phyloP scores from a whole-genome alignment of 192 early-diverging fungal species.

The Lunasporangiospora selenospora region DNA sequence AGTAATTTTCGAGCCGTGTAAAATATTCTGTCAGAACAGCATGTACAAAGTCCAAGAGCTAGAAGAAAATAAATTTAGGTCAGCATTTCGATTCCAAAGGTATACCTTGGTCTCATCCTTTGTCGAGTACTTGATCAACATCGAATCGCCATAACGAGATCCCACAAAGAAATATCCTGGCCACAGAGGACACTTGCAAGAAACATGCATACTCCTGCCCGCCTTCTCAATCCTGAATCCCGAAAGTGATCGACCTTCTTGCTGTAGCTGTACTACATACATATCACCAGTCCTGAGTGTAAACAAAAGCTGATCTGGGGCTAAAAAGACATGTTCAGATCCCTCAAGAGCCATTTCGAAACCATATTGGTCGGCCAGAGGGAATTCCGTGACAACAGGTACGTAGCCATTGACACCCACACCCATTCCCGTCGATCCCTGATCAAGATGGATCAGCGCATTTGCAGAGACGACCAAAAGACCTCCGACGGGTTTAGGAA shows the following conservation, averaged over 20 bases:
- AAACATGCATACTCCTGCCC: conserved; percentile 57
- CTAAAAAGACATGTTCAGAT: conserved; percentile 66
- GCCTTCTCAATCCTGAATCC: conserved; percentile 65
- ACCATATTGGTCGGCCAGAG: conserved; percentile 54
- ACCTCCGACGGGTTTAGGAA: conserved; percentile 88
- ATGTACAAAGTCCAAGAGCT: no score
- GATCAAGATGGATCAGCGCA: conserved; percentile 84
- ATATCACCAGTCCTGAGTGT: conserved; percentile 77
- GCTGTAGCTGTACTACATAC: conserved; percentile 73
- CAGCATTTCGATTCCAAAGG: no score
- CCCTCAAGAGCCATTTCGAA: conserved; percentile 80
- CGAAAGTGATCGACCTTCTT: conserved; percentile 82
- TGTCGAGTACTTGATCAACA: conserved; percentile 70
- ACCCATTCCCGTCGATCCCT: conserved; percentile 80
- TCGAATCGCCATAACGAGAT: conserved; percentile 67
- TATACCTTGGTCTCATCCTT: conserved; percentile 39
- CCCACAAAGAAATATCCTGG: conserved; percentile 75
- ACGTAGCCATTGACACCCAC: conserved; percentile 79
- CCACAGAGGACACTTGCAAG: conserved; percentile 56
- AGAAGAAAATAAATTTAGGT: no score
- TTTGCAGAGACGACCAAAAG: conserved; percentile 82
- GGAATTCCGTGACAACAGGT: conserved; percentile 52
- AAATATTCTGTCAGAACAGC: no score
- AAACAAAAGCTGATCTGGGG: conserved; percentile 74
- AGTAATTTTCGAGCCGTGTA: no score